A percentile compares a stretch with the other conserved stretches of the same genome.
Evolutionary conservation across 768 basidiomycete species (phyloP).

Genomic region (Pulveroboletus ravenelii): DNA sequence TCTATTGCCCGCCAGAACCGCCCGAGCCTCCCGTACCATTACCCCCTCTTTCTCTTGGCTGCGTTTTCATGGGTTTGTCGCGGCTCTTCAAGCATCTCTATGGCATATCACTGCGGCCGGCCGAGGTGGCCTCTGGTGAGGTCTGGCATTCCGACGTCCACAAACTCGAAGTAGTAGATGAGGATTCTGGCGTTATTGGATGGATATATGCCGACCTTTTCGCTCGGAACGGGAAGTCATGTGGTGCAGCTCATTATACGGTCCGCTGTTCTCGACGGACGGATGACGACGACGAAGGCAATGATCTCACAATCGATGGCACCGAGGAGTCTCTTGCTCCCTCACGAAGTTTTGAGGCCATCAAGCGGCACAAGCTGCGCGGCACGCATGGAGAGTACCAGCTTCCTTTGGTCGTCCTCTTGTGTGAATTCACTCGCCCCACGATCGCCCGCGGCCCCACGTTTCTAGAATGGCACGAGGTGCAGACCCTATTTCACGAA

Average conservation of each 20-base stretch:
- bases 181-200: conserved; percentile 80
- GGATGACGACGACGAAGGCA: conserved; percentile 80
- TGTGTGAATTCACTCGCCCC: conserved; percentile 80
- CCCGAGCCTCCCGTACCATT: conserved; percentile 70
- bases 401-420: conserved; percentile 84
- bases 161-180: conserved; percentile 91
- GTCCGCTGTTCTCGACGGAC: conserved; percentile 90
- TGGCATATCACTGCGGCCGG: conserved; percentile 77
- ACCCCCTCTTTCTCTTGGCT: conserved; percentile 80
- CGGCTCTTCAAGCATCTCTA: conserved; percentile 83
- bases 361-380: conserved; percentile 54
- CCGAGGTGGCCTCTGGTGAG: conserved; percentile 67
- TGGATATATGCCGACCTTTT: conserved; percentile 96
- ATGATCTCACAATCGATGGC: conserved; percentile 48
- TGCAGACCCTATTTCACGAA: conserved; percentile 93
- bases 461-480: conserved; percentile 86
- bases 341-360: conserved; percentile 60
- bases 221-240: conserved; percentile 75
- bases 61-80: conserved; percentile 88
- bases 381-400: conserved; percentile 73
- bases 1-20: conserved; percentile 78
- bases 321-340: conserved; percentile 39
- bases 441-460: conserved; percentile 59
- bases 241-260: conserved; percentile 95
- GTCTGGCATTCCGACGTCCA: conserved; percentile 86